Evolutionary conservation across 345 rosid species (phyloP), one percentile per base, ranked within the genome.

Genomic region (Aurinia saxatilis): DNA sequence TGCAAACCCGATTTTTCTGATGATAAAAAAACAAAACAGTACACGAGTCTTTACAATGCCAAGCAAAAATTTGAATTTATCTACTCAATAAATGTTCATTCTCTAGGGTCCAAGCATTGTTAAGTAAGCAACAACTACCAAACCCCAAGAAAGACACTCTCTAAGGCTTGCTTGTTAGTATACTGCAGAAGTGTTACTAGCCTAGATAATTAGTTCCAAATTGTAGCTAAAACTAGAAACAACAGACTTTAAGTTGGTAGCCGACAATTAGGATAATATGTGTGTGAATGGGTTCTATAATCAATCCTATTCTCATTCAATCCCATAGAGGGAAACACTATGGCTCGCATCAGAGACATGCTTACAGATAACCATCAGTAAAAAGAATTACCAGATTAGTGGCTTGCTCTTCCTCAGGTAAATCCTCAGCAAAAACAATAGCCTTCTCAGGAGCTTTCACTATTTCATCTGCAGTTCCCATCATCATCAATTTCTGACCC

Each of bases 401-500:
- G 45, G 77, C 95, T 80, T 80, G 96, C 51, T 85, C 97, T 79
- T 95, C 99, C 66, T 90, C 95, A 7, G 96, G 97, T 76, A 95
- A 84, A 82, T 95, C 99, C 79, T 95, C 99, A 16, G 86, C 73
- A 69, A 95, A 95, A 66, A 95, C 80, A 75, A 84, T 90, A 25
- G 89, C 90, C 78, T 87, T 93, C 61, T 93, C 97, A 12, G 99
- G 97, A 60, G 95, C 95, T 73, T 87, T 90, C 63, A 95, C 86
- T 50, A 90, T 77, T 84, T 90, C 96, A 75, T 86, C 99, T 8
- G 92, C 96, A 66, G 97, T 87, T 70, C 97, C 99, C 96, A 93
- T 88, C 99, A 93, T 84, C 99, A 93, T 93, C 84, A 93, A 71
- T 65, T 79, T 88, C 80, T 90, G 97, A 60, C 99, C 97, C 99